A percentile compares a stretch with the other conserved stretches of the same genome.
Conservation (phyloP, 1,284 basidiomycete genomes). For the Athelia psychrophila region DNA sequence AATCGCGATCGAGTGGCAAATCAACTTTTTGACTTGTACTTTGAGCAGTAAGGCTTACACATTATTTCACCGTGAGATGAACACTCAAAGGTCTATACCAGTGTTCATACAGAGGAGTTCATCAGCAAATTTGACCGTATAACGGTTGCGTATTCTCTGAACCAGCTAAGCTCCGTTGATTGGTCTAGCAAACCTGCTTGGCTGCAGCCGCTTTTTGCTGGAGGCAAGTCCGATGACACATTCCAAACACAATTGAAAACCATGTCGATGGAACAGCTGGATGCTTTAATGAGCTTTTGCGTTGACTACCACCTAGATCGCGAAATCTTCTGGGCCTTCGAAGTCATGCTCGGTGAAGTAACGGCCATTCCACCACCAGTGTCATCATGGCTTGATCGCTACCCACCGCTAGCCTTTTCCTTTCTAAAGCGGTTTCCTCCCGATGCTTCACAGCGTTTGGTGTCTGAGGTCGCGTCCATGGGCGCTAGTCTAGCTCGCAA, state of each 20-base stretch:
- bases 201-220: slow-evolving; percentile 17
- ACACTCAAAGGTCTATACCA: slow-evolving; percentile 20
- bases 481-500: slow-evolving; percentile 37
- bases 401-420: slow-evolving; percentile 51
- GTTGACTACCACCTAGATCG: slow-evolving; percentile 49
- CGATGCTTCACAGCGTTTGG: slow-evolving; percentile 26
- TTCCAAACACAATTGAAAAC: slow-evolving; percentile 28
- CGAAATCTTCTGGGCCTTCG: slow-evolving; percentile 51
- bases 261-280: slow-evolving; percentile 31
- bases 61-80: background rate
- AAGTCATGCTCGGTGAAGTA: slow-evolving; percentile 26
- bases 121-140: slow-evolving; percentile 48
- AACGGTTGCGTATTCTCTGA: slow-evolving; percentile 36
- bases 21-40: slow-evolving; percentile 63
- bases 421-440: slow-evolving; percentile 47
- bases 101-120: slow-evolving; percentile 54
- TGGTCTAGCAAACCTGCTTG: slow-evolving; percentile 39
- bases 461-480: slow-evolving; percentile 28
- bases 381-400: slow-evolving; percentile 40
- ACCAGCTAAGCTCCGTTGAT: slow-evolving; percentile 35
- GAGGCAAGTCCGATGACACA: slow-evolving; percentile 25
- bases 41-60: slow-evolving; percentile 50
- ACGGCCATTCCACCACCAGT: slow-evolving; percentile 32
- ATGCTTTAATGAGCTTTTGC: slow-evolving; percentile 36
- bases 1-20: slow-evolving; percentile 63